Percentiles rank a stretch among this genome's conserved stretches.
Evolutionary conservation across 2,329 filamentous ascomycete species (phyloP).

Genomic region (Arthrobotrys entomopaga): DNA sequence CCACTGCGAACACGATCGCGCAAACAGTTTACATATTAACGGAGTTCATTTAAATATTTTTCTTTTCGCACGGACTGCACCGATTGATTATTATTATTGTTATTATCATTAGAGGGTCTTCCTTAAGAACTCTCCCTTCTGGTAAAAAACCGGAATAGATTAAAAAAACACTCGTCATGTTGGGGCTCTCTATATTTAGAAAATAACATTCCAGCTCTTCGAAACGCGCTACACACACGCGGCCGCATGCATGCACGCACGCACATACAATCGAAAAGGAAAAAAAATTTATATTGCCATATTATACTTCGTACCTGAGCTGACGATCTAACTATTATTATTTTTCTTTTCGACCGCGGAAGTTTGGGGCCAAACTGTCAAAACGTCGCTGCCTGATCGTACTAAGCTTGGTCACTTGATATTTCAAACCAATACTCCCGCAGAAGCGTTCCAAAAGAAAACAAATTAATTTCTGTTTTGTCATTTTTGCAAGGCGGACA

Average conservation of each 20-base stretch:
- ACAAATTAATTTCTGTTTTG: not conserved
- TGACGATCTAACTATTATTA: too few species aligned
- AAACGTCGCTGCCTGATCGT: conserved; percentile 55
- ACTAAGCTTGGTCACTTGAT: conserved; percentile 25
- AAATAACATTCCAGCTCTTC: conserved; percentile 34
- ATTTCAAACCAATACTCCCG: conserved; percentile 34
- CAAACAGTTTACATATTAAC: not conserved
- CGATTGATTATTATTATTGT: not conserved
- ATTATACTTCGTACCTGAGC: too few species aligned
- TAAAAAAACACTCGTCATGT: conserved; percentile 56
- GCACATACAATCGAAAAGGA: not conserved
- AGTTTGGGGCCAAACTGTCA: conserved; percentile 11
- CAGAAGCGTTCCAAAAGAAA: conserved; percentile 43
- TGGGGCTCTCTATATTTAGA: conserved; percentile 44
- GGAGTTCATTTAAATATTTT: not conserved
- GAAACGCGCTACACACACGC: conserved; percentile 52
- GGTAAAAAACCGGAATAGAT: conserved; percentile 53
- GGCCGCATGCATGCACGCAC: conserved; percentile 15
- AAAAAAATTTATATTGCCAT: too few species aligned
- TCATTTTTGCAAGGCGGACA: conserved; percentile 2
- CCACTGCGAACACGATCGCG: conserved; percentile 1
- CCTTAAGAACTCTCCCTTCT: conserved; percentile 15
- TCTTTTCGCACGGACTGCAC: conserved; percentile 43
- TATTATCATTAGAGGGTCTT: conserved; percentile 16
- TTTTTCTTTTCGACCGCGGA: not conserved